A percentile compares a stretch with the other conserved stretches of the same genome.
These are phyloP conservation scores for Pichia deserticola DNA, from an alignment of 805 yeast genomes.

Conservation along the genomic window DNA sequence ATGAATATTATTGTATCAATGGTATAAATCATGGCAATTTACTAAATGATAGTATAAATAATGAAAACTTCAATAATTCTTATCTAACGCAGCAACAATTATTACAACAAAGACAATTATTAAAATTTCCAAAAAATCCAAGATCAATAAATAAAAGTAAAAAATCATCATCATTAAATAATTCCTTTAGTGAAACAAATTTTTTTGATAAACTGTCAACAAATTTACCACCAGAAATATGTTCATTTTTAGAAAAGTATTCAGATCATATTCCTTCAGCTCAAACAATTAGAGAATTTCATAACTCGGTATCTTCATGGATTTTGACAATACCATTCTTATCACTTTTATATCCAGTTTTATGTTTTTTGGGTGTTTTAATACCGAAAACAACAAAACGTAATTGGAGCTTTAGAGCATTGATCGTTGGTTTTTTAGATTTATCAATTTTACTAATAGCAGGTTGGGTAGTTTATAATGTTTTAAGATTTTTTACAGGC, in stretches of 20 bases:
- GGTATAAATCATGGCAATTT: slow-evolving; percentile 5
- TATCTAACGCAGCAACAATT: neutral
- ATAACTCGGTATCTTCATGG: neutral
- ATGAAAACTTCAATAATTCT: neutral
- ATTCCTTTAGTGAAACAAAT: too few relatives aligned
- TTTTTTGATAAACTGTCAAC: neutral
- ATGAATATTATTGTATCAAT: slow-evolving; percentile 11
- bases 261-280: slow-evolving; percentile 1
- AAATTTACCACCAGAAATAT: neutral
- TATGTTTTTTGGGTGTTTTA: slow-evolving; percentile 1
- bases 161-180: neutral
- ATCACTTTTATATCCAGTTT: slow-evolving; percentile 1
- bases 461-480: neutral
- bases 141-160: neutral
- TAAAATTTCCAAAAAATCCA: neutral
- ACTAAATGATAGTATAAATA: neutral
- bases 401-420: slow-evolving; percentile 7
- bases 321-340: slow-evolving; percentile 6
- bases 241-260: neutral
- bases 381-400: slow-evolving; percentile 4
- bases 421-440: slow-evolving; percentile 3
- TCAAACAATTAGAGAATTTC: slow-evolving; percentile 6
- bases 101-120: neutral
- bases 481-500: neutral
- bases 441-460: neutral